phyloP scores from a whole-genome alignment of 2,329 filamentous ascomycete genomes.

The Fusarium buharicum region DNA sequence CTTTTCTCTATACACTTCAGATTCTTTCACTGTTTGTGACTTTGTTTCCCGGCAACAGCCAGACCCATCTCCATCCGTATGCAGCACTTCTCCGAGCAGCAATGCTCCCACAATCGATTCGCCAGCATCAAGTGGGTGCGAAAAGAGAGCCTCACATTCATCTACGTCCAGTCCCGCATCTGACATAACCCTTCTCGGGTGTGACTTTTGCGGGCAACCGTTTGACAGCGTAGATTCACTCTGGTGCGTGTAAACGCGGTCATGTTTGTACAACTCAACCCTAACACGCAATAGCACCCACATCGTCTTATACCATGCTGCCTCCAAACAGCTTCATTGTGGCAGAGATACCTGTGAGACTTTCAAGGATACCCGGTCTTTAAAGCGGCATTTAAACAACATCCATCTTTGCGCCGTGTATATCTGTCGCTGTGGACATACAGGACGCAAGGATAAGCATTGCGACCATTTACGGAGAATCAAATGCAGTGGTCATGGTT shows the following conservation, averaged over 20 bases:
- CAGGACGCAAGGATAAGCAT: background rate
- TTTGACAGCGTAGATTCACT: background rate
- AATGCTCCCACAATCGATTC: too few relatives aligned
- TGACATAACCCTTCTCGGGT: background rate
- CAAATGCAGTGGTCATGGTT: background rate
- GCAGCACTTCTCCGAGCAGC: too few relatives aligned
- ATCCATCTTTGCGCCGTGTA: background rate
- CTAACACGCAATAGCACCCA: background rate
- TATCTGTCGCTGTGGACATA: background rate
- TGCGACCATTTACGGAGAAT: background rate
- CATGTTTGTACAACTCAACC: rapidly evolving
- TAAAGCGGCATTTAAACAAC: background rate
- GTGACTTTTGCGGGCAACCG: background rate
- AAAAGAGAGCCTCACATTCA: rapidly evolving
- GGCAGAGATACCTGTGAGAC: background rate
- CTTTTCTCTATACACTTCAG: too few relatives aligned
- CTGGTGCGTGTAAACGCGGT: background rate
- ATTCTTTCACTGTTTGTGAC: rapidly evolving
- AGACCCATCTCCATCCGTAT: too few relatives aligned
- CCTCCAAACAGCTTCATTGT: background rate
- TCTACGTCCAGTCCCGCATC: background rate
- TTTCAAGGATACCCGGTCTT: background rate
- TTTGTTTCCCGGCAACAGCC: rapidly evolving
- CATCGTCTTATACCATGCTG: background rate
- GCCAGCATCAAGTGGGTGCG: rapidly evolving